Base-by-base conservation (phyloP, 2,329 filamentous ascomycete species). In the Chalara sp. region DNA sequence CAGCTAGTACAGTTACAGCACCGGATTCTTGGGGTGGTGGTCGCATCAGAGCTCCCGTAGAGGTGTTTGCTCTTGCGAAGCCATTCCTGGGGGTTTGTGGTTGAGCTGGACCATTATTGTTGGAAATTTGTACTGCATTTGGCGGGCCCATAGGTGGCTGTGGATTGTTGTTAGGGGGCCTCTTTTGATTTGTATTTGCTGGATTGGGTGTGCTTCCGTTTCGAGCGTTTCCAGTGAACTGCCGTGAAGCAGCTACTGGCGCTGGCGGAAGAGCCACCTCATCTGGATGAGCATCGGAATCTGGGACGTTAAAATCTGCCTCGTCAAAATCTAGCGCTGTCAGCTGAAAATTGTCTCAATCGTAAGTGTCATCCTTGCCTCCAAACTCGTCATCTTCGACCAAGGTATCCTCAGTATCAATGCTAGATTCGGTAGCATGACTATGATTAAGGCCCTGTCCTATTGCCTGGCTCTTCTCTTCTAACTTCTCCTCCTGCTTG, bases 241-340 rank as follows among this genome's bases (percentile, higher is more conserved):
- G 51, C 13, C 58, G 58, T 32, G 56, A 41, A 13, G 43, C 49
- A 43, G 35, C 35, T 32, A 55, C 39, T 31, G 58, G 50, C n/a
- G 65, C 65, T 6, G 76, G 69, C 6, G 76, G 69, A 10, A 91
- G 67, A 32, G 78, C 69, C n/a, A 92, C 76, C 64, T 92, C 88
- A 64, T 93, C 87, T 4, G 87, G 86, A 61, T 90, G 84, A 21
- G 78, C 84, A 46, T 65, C 59, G 42, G 88, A 78, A 54, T 67
- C 65, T 45, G 87, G 77, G 6, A 86, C 83, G 46, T 79, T 82
- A 63, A 91, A 89, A 65, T 90, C 87, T 47, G 80, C 84, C 67
- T 89, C 85, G 61, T 89, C 86, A 63, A 90, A 85, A 53, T 89
- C 81, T 75, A 76, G 69, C 64, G 55, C 61, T 54, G 54, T 67